Percentiles rank a stretch among this genome's conserved stretches.
Evolutionary conservation across 345 rosid species (phyloP).

Genomic region (Populus ilicifolia): DNA sequence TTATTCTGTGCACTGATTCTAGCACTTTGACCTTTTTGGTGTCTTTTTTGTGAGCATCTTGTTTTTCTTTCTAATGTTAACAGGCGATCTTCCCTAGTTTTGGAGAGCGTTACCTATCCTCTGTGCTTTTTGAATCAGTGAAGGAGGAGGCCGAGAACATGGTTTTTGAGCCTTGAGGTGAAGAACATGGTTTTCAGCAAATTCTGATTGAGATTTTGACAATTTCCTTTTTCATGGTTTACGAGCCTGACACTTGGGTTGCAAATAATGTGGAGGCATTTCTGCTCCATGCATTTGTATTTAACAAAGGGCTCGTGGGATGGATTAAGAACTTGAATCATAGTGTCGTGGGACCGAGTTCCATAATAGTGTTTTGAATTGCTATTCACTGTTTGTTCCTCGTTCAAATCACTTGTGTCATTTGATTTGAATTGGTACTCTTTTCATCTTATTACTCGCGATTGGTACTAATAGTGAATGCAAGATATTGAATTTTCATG

Average conservation of each 20-base stretch:
- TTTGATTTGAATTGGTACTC: no score
- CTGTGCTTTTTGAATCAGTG: slow-evolving; percentile 50
- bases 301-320: not conserved
- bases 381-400: not conserved
- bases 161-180: slow-evolving; percentile 29
- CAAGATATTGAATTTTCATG: no score
- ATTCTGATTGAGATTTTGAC: not conserved
- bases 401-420: no score
- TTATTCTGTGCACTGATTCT: not conserved
- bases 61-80: not conserved
- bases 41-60: not conserved
- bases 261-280: not conserved
- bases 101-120: slow-evolving; percentile 68
- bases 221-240: not conserved
- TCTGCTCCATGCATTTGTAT: not conserved
- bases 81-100: slow-evolving; percentile 71
- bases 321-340: not conserved
- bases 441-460: no score
- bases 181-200: not conserved
- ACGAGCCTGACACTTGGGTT: not conserved
- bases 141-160: slow-evolving; percentile 58
- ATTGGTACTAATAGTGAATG: no score
- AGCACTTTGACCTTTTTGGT: not conserved
- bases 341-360: not conserved
- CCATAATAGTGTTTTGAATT: not conserved